Evolutionary conservation across 176 grass and related monocot species (phyloP).

Genomic region (Otatea glauca): DNA sequence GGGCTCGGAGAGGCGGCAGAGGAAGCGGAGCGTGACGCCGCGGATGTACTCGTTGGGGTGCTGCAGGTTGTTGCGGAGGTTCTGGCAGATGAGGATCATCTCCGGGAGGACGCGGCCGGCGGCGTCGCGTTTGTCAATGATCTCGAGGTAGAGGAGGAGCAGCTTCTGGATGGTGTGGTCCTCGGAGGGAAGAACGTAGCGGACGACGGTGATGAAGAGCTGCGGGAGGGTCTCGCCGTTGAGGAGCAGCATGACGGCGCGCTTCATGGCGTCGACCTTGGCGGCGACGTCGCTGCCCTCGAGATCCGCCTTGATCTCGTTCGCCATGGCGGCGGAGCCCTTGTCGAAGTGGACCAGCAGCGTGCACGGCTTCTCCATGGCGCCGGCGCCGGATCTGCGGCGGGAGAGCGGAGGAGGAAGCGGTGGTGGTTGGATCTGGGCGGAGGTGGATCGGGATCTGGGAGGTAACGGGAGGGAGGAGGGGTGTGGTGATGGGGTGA

Average conservation of each 20-base stretch:
- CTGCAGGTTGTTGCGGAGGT: slow-evolving; percentile 85
- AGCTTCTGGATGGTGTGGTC: slow-evolving; percentile 76
- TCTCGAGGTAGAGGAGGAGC: slow-evolving; percentile 71
- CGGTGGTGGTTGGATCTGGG: too few relatives aligned
- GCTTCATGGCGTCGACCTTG: slow-evolving; percentile 66
- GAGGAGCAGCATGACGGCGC: slow-evolving; percentile 68
- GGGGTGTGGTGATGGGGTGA: slow-evolving; percentile 21
- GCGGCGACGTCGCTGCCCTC: slow-evolving; percentile 54
- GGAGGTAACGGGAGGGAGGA: slow-evolving; percentile 51
- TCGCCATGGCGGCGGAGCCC: slow-evolving; percentile 63
- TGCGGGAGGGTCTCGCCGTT: slow-evolving; percentile 67
- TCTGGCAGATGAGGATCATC: slow-evolving; percentile 99
- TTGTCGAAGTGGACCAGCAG: slow-evolving; percentile 76
- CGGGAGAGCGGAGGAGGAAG: too few relatives aligned
- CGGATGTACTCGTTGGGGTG: slow-evolving; percentile 84
- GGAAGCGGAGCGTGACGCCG: slow-evolving; percentile 58
- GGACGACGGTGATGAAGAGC: slow-evolving; percentile 74
- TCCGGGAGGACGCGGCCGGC: slow-evolving; percentile 69
- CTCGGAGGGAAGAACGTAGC: slow-evolving; percentile 70
- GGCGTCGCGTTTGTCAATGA: slow-evolving; percentile 60
- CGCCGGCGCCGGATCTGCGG: too few relatives aligned
- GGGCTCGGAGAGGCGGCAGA: too few relatives aligned
- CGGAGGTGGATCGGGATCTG: too few relatives aligned
- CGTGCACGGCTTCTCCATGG: slow-evolving; percentile 63
- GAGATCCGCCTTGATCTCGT: slow-evolving; percentile 69